Conservation (phyloP, 352 stramenopile genomes). For the Phytophthora sp. region DNA sequence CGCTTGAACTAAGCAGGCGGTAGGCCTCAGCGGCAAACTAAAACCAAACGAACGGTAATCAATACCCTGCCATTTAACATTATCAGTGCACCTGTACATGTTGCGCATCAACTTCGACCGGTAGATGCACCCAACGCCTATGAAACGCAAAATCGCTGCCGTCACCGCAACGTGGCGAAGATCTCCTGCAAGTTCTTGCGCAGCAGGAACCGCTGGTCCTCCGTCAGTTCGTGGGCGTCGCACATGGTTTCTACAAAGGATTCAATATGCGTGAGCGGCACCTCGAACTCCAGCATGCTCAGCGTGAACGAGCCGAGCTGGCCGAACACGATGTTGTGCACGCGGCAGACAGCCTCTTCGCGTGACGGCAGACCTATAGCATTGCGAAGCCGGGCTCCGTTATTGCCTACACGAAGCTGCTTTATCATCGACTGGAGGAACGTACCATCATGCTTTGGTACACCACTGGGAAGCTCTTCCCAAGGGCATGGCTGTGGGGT, state of each 20-base stretch:
- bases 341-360: conserved; percentile 80
- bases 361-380: conserved; percentile 56
- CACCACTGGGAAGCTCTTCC: conserved; percentile 75
- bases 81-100: conserved; percentile 8
- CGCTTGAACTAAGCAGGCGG: conserved; percentile 56
- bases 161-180: conserved; percentile 38
- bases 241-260: conserved; percentile 91
- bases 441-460: conserved; percentile 55
- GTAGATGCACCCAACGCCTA: conserved; percentile 8
- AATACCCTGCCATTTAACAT: conserved; percentile 20
- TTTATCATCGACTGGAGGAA: background rate
- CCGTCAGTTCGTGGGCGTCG: conserved; percentile 83
- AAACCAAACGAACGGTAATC: conserved; percentile 10
- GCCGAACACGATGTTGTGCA: conserved; percentile 91
- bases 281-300: conserved; percentile 90
- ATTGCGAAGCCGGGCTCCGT: conserved; percentile 3
- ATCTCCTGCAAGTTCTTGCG: conserved; percentile 86
- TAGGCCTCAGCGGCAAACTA: background rate
- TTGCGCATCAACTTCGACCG: conserved; percentile 1
- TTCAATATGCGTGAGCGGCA: conserved; percentile 78
- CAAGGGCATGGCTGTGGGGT: conserved; percentile 76
- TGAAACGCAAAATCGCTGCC: conserved; percentile 15
- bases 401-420: background rate
- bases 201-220: conserved; percentile 85
- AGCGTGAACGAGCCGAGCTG: conserved; percentile 86